Conservation (phyloP, 1,284 basidiomycete species). For the Apiotrichum porosum region DNA sequence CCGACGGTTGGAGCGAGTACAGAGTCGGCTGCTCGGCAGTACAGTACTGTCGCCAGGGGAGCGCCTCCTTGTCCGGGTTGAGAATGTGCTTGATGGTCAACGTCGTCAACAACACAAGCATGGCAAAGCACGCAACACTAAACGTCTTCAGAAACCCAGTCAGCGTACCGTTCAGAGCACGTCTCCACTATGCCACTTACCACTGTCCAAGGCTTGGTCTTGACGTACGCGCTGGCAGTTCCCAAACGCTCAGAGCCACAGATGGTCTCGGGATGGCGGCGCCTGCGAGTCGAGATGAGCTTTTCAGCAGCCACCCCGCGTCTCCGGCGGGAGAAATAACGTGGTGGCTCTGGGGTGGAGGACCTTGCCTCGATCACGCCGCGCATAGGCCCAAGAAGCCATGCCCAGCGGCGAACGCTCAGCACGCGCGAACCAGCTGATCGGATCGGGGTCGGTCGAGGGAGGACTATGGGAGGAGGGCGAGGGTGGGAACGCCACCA, state of each 20-base stretch:
- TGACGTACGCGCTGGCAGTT: slow-evolving; percentile 15
- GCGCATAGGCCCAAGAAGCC: background rate
- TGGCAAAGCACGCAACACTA: background rate
- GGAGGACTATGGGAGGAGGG: background rate
- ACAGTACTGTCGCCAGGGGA: slow-evolving; percentile 94
- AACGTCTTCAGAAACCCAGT: no score
- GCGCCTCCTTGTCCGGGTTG: slow-evolving; percentile 89
- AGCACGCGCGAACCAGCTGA: background rate
- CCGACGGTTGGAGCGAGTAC: slow-evolving; percentile 35
- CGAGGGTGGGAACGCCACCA: background rate
- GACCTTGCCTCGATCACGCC: background rate
- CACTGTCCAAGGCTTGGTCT: slow-evolving; percentile 25
- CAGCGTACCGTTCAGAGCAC: no score
- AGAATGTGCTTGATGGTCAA: slow-evolving; percentile 83
- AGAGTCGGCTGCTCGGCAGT: slow-evolving; percentile 53
- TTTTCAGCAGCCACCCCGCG: background rate
- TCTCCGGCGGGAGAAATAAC: background rate
- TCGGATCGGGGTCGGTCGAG: background rate
- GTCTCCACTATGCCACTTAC: no score
- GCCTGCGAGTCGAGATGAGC: no score
- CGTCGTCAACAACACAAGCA: slow-evolving; percentile 54
- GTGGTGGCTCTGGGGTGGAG: no score
- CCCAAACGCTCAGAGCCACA: background rate
- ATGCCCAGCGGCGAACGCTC: background rate
- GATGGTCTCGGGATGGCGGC: background rate